These are phyloP conservation scores for Excoecaria cochinchinensis DNA, from an alignment of 345 rosid species.

Conservation along the genomic window DNA sequence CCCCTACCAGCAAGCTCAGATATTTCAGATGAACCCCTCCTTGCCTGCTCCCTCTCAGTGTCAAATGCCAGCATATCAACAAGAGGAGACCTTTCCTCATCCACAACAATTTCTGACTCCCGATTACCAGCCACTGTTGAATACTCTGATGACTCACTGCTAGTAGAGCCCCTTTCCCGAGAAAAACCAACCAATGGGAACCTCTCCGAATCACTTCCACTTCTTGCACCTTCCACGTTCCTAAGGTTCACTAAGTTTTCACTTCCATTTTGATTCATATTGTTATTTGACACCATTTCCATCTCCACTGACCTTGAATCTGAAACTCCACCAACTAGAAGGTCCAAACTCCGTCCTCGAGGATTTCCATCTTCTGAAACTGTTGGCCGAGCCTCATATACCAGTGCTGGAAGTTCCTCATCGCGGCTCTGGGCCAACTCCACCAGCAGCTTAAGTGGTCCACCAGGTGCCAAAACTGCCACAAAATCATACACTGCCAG, in stretches of 20 bases:
- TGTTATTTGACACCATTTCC: constrained; percentile 49
- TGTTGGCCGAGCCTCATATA: constrained; percentile 91
- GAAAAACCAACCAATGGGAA: constrained; percentile 46
- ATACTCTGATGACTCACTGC: constrained; percentile 50
- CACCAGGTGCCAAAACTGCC: constrained; percentile 96
- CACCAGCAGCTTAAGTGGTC: constrained; percentile 89
- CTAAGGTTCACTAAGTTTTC: constrained; percentile 30
- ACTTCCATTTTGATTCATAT: constrained; percentile 25
- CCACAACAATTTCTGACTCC: constrained; percentile 38
- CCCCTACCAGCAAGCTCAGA: constrained; percentile 41
- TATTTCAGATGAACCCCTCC: constrained; percentile 35
- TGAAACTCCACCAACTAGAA: constrained; percentile 61
- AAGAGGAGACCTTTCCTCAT: constrained; percentile 86
- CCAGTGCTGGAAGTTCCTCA: constrained; percentile 93
- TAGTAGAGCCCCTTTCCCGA: constrained; percentile 41
- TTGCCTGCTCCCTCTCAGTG: constrained; percentile 33
- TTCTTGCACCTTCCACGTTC: constrained; percentile 34
- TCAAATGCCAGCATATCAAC: constrained; percentile 55
- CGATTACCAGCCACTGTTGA: constrained; percentile 43
- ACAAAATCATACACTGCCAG: constrained; percentile 84
- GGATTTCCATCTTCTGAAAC: constrained; percentile 43
- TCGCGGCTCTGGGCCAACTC: constrained; percentile 86
- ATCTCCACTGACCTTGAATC: constrained; percentile 77
- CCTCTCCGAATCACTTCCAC: constrained; percentile 47
- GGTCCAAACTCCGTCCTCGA: constrained; percentile 50